A percentile compares a stretch with the other conserved stretches of the same genome.
Conservation (phyloP, 2,329 filamentous ascomycete genomes). For the Lasiodiplodia sp. region DNA sequence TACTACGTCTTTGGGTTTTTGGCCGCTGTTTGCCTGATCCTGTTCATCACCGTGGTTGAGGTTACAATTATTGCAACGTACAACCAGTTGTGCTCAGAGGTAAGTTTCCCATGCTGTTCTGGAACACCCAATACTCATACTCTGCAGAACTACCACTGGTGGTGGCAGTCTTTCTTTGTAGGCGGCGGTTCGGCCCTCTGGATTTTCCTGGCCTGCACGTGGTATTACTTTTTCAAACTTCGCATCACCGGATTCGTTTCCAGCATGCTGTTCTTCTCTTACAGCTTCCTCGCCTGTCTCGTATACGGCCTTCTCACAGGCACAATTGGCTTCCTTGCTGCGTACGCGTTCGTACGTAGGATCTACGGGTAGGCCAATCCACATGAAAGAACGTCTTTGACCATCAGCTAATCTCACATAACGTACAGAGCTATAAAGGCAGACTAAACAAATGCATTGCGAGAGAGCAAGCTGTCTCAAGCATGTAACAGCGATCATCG, state of each 20-base stretch:
- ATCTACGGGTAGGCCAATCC: slow-evolving; percentile 74
- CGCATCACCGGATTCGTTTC: slow-evolving; percentile 83
- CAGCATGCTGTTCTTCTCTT: slow-evolving; percentile 82
- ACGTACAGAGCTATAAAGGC: slow-evolving; percentile 29
- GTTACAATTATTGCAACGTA: slow-evolving; percentile 86
- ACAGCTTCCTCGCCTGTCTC: slow-evolving; percentile 80
- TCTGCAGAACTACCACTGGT: slow-evolving; percentile 80
- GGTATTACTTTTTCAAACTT: slow-evolving; percentile 83
- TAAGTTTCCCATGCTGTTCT: slow-evolving; percentile 39
- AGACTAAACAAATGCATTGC: slow-evolving; percentile 11
- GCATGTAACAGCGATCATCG: neutral
- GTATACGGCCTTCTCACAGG: slow-evolving; percentile 84
- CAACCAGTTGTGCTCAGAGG: slow-evolving; percentile 79
- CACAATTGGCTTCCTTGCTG: slow-evolving; percentile 83
- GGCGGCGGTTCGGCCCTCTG: slow-evolving; percentile 79
- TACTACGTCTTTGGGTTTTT: slow-evolving; percentile 93
- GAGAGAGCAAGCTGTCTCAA: neutral
- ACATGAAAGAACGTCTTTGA: neutral
- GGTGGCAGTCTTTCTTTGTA: slow-evolving; percentile 87
- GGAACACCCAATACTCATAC: neutral
- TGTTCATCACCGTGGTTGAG: slow-evolving; percentile 80
- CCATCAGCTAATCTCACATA: neutral
- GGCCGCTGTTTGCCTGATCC: slow-evolving; percentile 73
- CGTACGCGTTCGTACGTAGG: slow-evolving; percentile 82
- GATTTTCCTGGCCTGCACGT: slow-evolving; percentile 83